These are phyloP conservation scores for Abrus pulchellus DNA, from an alignment of 306 rosid genomes.

Conservation along the genomic window DNA sequence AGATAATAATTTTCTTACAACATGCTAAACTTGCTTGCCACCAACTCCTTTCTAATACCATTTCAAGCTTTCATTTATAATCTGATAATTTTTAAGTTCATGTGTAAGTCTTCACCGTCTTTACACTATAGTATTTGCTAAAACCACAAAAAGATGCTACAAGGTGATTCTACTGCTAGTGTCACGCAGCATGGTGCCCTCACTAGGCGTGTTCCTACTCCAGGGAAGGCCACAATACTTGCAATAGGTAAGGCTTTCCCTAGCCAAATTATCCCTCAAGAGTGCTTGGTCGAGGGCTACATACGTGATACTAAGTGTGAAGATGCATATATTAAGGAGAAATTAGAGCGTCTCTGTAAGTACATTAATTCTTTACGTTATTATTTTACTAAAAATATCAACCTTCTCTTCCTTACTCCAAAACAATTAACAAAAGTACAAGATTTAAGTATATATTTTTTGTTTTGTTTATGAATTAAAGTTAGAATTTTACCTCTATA, in stretches of 20 bases:
- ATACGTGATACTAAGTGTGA: slow-evolving; percentile 88
- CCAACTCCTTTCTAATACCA: slow-evolving; percentile 73
- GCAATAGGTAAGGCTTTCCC: slow-evolving; percentile 96
- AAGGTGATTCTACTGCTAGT: slow-evolving; percentile 51
- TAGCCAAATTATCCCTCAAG: slow-evolving; percentile 89
- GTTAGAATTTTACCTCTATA: too few species aligned
- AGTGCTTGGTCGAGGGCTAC: slow-evolving; percentile 93
- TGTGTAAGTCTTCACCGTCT: slow-evolving; percentile 47
- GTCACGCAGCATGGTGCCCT: slow-evolving; percentile 35
- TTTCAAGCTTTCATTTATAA: slow-evolving; percentile 55
- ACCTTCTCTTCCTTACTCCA: background rate
- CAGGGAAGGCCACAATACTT: slow-evolving; percentile 83
- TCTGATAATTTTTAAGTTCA: slow-evolving; percentile 1
- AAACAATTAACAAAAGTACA: background rate
- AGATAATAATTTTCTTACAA: slow-evolving; percentile 46
- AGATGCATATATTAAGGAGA: slow-evolving; percentile 79
- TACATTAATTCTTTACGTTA: slow-evolving; percentile 22
- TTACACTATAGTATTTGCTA: background rate
- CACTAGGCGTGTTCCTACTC: slow-evolving; percentile 63
- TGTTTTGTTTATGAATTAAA: too few species aligned
- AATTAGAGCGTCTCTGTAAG: slow-evolving; percentile 91
- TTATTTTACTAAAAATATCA: background rate
- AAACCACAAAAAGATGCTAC: slow-evolving; percentile 60
- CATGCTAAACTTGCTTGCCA: slow-evolving; percentile 66
- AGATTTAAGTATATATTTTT: too few species aligned